These are phyloP conservation scores for Auriculariales sp. DNA, from an alignment of 768 basidiomycete genomes.

Conservation along the genomic window DNA sequence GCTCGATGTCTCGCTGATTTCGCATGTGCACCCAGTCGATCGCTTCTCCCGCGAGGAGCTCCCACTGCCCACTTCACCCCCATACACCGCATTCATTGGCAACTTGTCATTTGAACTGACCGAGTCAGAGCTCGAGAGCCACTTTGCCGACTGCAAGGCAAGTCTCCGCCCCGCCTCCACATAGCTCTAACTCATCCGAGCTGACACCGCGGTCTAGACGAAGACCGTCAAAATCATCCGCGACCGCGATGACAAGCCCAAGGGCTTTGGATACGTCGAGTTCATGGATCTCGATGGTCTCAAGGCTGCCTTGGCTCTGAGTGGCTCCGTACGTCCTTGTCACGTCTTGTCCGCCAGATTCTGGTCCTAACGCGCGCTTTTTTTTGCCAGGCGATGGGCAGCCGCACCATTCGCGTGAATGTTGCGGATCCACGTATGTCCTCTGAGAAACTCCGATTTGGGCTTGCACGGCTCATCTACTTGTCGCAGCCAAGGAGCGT, in stretches of 20 bases:
- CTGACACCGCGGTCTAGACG: conserved; percentile 26
- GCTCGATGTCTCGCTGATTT: conserved; percentile 37
- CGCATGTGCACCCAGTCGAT: conserved; percentile 26
- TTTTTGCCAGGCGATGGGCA: conserved; percentile 43
- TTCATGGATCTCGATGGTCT: conserved; percentile 77
- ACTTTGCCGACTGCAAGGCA: conserved; percentile 59
- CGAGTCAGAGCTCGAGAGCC: conserved; percentile 66
- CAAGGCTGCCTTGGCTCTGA: conserved; percentile 66
- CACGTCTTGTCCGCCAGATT: conserved; percentile 1
- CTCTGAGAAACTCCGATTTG: neutral
- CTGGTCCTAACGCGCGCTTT: conserved; percentile 1
- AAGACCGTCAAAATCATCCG: conserved; percentile 86
- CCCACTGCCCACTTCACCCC: conserved; percentile 88
- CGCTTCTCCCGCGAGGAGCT: conserved; percentile 72
- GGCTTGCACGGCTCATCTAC: conserved; percentile 7
- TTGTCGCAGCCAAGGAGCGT: conserved; percentile 54
- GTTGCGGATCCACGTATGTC: conserved; percentile 92
- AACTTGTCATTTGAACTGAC: conserved; percentile 89
- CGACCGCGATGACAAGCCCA: conserved; percentile 86
- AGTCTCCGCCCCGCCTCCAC: conserved; percentile 6
- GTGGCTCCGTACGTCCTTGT: conserved; percentile 40
- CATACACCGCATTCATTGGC: conserved; percentile 93
- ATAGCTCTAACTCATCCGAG: neutral
- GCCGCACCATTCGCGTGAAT: conserved; percentile 73
- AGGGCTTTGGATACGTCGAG: conserved; percentile 97